These are phyloP conservation scores for Dictyostelium firmibasis DNA, from an alignment of 78 protist species.

Conservation along the genomic window DNA sequence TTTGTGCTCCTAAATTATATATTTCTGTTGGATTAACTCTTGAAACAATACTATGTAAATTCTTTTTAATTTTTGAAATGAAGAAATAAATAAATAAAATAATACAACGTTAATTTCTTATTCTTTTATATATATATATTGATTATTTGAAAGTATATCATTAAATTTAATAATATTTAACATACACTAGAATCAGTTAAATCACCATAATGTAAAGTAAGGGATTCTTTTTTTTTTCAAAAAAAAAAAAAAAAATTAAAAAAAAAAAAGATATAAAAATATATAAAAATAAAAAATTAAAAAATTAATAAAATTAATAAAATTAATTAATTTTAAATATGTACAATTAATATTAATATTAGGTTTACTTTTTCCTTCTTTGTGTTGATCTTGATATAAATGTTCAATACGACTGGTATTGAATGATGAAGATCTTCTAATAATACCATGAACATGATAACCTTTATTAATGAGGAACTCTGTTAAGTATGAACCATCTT, in stretches of 20 bases:
- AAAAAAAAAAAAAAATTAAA: neutral
- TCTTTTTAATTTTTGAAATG: neutral
- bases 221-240: neutral
- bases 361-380: neutral
- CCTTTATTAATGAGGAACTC: conserved; percentile 95
- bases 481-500: conserved; percentile 95
- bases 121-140: no score
- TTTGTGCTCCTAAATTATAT: conserved; percentile 95
- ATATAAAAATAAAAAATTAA: neutral
- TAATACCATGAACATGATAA: conserved; percentile 94
- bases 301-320: neutral
- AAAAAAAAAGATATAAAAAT: no score
- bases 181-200: conserved; percentile 87
- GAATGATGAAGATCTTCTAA: conserved; percentile 91
- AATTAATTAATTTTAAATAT: neutral
- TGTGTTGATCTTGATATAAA: conserved; percentile 52
- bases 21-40: conserved; percentile 87
- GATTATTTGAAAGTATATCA: no score
- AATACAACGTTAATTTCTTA: no score
- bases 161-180: no score
- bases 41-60: conserved; percentile 72
- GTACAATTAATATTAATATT: neutral
- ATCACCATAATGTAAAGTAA: conserved; percentile 93
- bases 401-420: conserved; percentile 94
- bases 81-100: no score